Evolutionary conservation across 2,329 filamentous ascomycete genomes (phyloP).

Genomic region (Talaromyces sp.): DNA sequence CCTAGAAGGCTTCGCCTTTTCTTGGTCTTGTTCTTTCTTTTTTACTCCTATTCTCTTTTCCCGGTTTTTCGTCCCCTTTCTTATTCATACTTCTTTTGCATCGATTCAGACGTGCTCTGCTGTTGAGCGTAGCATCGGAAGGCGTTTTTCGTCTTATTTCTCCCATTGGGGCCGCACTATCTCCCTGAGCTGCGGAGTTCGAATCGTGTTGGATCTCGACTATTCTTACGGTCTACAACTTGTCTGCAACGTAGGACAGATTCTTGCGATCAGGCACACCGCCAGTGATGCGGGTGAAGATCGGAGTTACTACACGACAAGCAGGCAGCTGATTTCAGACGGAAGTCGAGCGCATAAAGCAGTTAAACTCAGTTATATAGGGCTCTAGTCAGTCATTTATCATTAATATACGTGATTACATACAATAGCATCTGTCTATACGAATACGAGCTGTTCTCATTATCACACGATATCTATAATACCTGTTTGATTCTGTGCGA

Average conservation of each 20-base stretch:
- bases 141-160: slow-evolving; percentile 16
- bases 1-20: background rate
- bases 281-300: background rate
- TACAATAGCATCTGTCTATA: background rate
- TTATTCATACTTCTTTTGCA: slow-evolving; percentile 13
- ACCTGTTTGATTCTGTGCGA: background rate
- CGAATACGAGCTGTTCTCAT: background rate
- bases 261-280: background rate
- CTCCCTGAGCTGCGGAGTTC: slow-evolving; percentile 7
- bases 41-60: slow-evolving; percentile 16
- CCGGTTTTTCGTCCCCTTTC: slow-evolving; percentile 6
- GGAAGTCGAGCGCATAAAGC: background rate
- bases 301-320: background rate
- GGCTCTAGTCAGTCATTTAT: background rate
- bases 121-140: slow-evolving; percentile 20
- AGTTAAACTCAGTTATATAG: background rate
- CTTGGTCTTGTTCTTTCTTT: slow-evolving; percentile 16
- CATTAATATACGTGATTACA: background rate
- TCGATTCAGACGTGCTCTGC: slow-evolving; percentile 16
- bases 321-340: background rate
- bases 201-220: slow-evolving; percentile 4
- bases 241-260: slow-evolving; percentile 10
- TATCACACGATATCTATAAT: background rate
- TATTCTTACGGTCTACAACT: background rate
- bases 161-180: slow-evolving; percentile 17